Percentiles rank a stretch among this genome's conserved stretches.
These are phyloP conservation scores for Stereum hirsutum DNA, from an alignment of 1,284 basidiomycete species.

Conservation along the genomic window DNA sequence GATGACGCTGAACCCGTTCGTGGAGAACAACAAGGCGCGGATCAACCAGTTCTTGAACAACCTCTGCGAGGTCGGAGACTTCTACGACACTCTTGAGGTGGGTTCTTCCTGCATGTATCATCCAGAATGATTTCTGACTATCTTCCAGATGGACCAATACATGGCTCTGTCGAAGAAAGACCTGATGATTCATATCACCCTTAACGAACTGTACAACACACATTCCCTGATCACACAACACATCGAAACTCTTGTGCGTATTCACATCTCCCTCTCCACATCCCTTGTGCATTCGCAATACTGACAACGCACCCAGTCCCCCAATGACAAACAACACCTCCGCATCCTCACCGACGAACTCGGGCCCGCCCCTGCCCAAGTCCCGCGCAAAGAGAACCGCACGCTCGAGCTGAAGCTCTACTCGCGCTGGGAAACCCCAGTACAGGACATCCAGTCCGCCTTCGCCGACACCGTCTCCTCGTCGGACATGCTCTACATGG, in stretches of 20 bases:
- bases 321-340: constrained; percentile 95
- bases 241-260: constrained; percentile 83
- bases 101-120: constrained; percentile 10
- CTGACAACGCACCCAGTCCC: constrained; percentile 51
- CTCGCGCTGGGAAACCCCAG: constrained; percentile 98
- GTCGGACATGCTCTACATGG: constrained; percentile 99
- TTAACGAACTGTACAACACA: constrained; percentile 98
- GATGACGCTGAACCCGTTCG: constrained; percentile 97
- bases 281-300: constrained; percentile 2
- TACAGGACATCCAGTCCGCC: constrained; percentile 94
- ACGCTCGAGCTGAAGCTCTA: constrained; percentile 90
- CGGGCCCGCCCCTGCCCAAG: constrained; percentile 85
- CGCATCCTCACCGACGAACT: constrained; percentile 95
- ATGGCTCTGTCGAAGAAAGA: constrained; percentile 99
- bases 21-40: constrained; percentile 94
- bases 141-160: constrained; percentile 93
- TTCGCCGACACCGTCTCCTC: constrained; percentile 97
- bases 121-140: background rate
- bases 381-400: constrained; percentile 95
- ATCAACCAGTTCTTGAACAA: constrained; percentile 97
- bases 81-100: constrained; percentile 98
- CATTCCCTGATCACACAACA: constrained; percentile 93
- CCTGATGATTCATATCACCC: constrained; percentile 95
- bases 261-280: background rate
- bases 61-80: constrained; percentile 97